Conservation (phyloP, 129 eudicot species). For the Tagetes patula region DNA sequence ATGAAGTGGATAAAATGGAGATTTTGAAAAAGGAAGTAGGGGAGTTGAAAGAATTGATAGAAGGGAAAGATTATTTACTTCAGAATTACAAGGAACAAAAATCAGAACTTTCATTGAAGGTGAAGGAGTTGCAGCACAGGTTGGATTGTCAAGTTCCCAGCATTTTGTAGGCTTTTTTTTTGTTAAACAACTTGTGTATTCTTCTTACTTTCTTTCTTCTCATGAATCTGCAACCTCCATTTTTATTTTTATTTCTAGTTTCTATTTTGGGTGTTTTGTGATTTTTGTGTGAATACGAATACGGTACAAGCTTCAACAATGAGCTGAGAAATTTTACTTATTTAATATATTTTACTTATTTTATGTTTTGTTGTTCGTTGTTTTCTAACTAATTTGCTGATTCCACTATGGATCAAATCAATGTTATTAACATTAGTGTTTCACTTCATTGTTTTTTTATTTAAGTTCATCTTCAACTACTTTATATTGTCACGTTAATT, state of each 20-base stretch:
- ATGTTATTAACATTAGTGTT: too few species aligned
- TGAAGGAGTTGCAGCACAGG: conserved; percentile 81
- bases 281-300: conserved; percentile 38
- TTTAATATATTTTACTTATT: conserved; percentile 15
- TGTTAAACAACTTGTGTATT: conserved; percentile 33
- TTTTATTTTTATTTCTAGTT: conserved; percentile 9
- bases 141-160: conserved; percentile 76
- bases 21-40: conserved; percentile 61
- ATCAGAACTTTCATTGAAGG: conserved; percentile 65
- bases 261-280: conserved; percentile 27
- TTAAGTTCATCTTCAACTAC: too few species aligned
- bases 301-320: conserved; percentile 27
- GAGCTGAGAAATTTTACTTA: conserved; percentile 26
- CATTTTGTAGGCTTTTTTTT: conserved; percentile 55
- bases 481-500: too few species aligned
- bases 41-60: conserved; percentile 71
- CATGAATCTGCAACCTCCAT: conserved; percentile 35
- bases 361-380: neutral
- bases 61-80: conserved; percentile 72
- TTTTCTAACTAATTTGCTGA: neutral
- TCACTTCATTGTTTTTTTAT: too few species aligned
- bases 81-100: conserved; percentile 83
- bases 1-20: conserved; percentile 54
- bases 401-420: neutral
- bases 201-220: conserved; percentile 25